A percentile compares a stretch with the other conserved stretches of the same genome.
Evolutionary conservation across 108 stramenopile species (phyloP).

Genomic region (Nannochloropsis gaditana): DNA sequence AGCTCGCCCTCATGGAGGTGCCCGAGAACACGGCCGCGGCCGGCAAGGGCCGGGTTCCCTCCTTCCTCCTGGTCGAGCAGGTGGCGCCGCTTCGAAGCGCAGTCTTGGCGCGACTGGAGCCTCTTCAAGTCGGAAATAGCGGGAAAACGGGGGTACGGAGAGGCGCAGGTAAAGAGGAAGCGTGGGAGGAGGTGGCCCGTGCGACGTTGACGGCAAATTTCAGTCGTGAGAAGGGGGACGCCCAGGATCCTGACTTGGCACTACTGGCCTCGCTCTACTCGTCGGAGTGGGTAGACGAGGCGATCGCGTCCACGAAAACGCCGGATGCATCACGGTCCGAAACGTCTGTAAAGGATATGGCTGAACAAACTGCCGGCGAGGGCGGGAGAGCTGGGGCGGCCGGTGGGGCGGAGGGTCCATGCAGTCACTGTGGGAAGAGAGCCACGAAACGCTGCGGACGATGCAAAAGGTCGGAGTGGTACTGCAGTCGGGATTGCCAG

Average conservation of each 20-base stretch:
- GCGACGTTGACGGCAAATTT: neutral
- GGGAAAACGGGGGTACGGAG: neutral
- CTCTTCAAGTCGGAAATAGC: too few relatives aligned
- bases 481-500: conserved; percentile 11
- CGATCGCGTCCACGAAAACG: neutral
- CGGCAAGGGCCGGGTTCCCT: neutral
- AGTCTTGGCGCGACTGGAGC: neutral
- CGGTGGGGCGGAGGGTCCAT: neutral
- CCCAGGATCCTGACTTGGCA: neutral
- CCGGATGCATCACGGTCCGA: too few relatives aligned
- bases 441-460: neutral
- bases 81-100: conserved; percentile 34
- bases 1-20: conserved; percentile 65
- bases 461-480: conserved; percentile 16
- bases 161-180: neutral
- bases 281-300: neutral
- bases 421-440: conserved; percentile 16
- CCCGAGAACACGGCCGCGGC: conserved; percentile 49
- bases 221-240: neutral
- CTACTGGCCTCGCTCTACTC: neutral
- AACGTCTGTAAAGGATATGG: too few relatives aligned
- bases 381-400: too few relatives aligned
- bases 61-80: conserved; percentile 38
- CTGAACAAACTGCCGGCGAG: too few relatives aligned
- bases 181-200: neutral